These are phyloP conservation scores for Excoecaria agallocha DNA, from an alignment of 345 rosid genomes.

Conservation along the genomic window DNA sequence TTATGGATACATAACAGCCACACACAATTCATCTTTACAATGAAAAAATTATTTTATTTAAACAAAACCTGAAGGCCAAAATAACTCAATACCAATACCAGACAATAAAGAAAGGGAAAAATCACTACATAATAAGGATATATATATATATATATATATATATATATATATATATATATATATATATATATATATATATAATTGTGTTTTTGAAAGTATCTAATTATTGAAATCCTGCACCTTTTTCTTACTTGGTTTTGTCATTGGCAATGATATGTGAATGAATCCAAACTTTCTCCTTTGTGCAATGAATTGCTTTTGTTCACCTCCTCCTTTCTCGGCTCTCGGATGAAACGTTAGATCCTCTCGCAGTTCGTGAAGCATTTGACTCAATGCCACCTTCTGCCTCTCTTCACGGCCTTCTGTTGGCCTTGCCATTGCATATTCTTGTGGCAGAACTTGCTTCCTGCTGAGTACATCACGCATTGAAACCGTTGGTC, in stretches of 20 bases:
- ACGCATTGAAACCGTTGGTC: conserved; percentile 82
- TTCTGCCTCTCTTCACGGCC: conserved; percentile 47
- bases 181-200: too few relatives aligned
- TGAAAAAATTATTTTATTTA: background rate
- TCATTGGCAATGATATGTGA: conserved; percentile 73
- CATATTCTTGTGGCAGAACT: conserved; percentile 45
- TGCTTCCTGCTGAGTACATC: conserved; percentile 88
- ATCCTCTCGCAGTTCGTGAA: conserved; percentile 72
- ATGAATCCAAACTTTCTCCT: conserved; percentile 87
- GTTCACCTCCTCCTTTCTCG: conserved; percentile 42
- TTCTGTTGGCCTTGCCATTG: conserved; percentile 34
- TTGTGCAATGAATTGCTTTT: conserved; percentile 51
- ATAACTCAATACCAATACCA: background rate
- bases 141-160: too few relatives aligned
- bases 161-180: too few relatives aligned
- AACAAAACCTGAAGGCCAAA: background rate
- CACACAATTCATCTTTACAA: background rate
- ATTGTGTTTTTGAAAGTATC: conserved; percentile 9
- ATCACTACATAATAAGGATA: background rate
- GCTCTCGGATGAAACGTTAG: conserved; percentile 41
- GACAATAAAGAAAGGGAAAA: background rate
- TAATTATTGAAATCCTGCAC: conserved; percentile 33
- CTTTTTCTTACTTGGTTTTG: conserved; percentile 72
- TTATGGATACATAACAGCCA: too few relatives aligned
- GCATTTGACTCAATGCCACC: conserved; percentile 86